Conservation (phyloP, 768 basidiomycete species). For the Suillus ampliporus region DNA sequence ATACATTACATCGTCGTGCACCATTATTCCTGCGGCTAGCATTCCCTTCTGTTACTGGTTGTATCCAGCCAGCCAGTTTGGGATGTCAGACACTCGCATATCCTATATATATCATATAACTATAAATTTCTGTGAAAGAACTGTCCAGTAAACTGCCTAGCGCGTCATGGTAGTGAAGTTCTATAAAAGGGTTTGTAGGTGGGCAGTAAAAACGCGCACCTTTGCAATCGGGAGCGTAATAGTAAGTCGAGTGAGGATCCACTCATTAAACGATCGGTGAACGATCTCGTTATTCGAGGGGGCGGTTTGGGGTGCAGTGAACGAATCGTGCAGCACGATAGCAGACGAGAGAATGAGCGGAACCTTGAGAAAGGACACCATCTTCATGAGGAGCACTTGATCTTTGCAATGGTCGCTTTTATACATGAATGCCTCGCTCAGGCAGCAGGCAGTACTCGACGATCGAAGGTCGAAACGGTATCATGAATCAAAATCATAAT, state of each 20-base stretch:
- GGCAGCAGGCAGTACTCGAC: neutral
- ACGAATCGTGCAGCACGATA: conserved; percentile 45
- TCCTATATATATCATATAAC: too few relatives aligned
- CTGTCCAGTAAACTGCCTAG: conserved; percentile 7
- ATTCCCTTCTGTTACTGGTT: too few relatives aligned
- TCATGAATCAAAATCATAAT: too few relatives aligned
- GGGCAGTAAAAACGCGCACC: neutral
- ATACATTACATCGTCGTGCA: too few relatives aligned
- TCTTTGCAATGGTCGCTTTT: neutral
- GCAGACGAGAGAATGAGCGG: conserved; percentile 48
- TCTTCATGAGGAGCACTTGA: conserved; percentile 14
- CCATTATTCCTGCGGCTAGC: too few relatives aligned
- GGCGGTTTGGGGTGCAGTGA: conserved; percentile 52
- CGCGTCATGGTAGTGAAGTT: too few relatives aligned
- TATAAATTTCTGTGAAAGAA: conserved; percentile 12
- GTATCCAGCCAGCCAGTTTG: too few relatives aligned
- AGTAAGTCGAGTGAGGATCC: neutral
- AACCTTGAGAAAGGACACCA: conserved; percentile 42
- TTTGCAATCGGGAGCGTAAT: neutral
- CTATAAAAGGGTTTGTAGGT: neutral
- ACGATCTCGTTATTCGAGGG: conserved; percentile 43
- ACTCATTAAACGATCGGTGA: conserved; percentile 1
- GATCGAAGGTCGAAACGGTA: too few relatives aligned
- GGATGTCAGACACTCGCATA: too few relatives aligned
- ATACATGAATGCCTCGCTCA: neutral